phyloP scores from a whole-genome alignment of 1,139 yeast species.

The Neolecta irregularis region DNA sequence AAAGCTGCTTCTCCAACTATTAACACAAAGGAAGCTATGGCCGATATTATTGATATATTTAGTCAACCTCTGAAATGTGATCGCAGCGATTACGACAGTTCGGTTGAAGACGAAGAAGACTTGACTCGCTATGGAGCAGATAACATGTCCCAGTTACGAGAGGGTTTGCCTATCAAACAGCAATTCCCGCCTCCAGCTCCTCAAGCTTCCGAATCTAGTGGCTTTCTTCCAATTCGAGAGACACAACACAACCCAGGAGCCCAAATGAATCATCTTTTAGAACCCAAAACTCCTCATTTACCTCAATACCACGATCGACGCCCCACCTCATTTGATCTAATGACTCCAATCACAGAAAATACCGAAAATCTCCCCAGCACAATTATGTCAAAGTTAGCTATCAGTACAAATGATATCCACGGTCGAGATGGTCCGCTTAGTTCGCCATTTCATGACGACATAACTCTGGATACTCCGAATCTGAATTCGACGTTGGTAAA shows the following conservation, averaged over 20 bases:
- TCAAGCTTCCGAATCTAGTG: too few species aligned
- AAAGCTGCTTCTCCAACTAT: slow-evolving; percentile 45
- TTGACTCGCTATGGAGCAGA: slow-evolving; percentile 7
- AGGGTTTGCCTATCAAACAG: too few species aligned
- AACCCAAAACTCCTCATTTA: neutral
- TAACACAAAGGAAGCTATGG: slow-evolving; percentile 60
- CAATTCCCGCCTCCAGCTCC: too few species aligned
- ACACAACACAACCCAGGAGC: too few species aligned
- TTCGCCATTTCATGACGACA: slow-evolving; percentile 17
- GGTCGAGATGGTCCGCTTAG: slow-evolving; percentile 8
- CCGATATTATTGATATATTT: slow-evolving; percentile 64
- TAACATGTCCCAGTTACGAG: neutral
- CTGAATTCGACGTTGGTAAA: neutral
- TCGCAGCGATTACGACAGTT: slow-evolving; percentile 15
- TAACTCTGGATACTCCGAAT: slow-evolving; percentile 9
- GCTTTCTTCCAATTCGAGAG: too few species aligned
- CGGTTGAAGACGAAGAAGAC: slow-evolving; percentile 18
- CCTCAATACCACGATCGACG: slow-evolving; percentile 3
- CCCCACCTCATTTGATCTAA: slow-evolving; percentile 12
- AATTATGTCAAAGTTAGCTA: too few species aligned
- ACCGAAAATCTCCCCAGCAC: slow-evolving; percentile 21
- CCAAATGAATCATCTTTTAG: too few species aligned
- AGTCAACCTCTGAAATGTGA: slow-evolving; percentile 39
- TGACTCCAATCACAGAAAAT: slow-evolving; percentile 25
- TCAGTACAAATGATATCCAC: slow-evolving; percentile 6